Conservation (phyloP, 1,139 yeast species). For the Debaryomycetaceae sp. region DNA sequence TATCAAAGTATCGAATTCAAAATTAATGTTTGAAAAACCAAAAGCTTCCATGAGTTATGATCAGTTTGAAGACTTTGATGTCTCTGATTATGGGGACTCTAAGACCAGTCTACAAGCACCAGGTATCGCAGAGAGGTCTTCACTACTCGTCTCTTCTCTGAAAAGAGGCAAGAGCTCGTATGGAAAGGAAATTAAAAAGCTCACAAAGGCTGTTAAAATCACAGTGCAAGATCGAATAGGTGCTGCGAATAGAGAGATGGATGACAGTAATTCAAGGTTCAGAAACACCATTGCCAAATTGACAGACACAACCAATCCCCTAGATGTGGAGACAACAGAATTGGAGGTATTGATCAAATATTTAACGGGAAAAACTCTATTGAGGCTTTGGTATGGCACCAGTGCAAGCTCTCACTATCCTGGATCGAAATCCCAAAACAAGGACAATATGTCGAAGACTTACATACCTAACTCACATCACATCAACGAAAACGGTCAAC, state of each 20-base stretch:
- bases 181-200: conserved; percentile 53
- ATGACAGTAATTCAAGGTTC: conserved; percentile 29
- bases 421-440: neutral
- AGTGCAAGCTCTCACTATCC: neutral
- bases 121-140: neutral
- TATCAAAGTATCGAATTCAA: conserved; percentile 56
- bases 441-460: neutral
- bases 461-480: conserved; percentile 7
- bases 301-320: conserved; percentile 34
- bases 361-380: conserved; percentile 34
- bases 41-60: conserved; percentile 1
- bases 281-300: conserved; percentile 36
- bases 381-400: conserved; percentile 33
- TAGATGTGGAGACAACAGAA: conserved; percentile 44
- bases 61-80: neutral
- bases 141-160: conserved; percentile 10
- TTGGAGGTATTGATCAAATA: conserved; percentile 33
- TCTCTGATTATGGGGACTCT: neutral
- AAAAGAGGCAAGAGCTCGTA: conserved; percentile 29
- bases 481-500: neutral
- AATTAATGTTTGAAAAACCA: conserved; percentile 23
- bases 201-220: conserved; percentile 64
- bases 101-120: conserved; percentile 1
- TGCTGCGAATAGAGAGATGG: conserved; percentile 27
- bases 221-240: conserved; percentile 64